Base-by-base conservation (phyloP, 2,329 filamentous ascomycete species). In the Teratosphaeria epicoccoides region DNA sequence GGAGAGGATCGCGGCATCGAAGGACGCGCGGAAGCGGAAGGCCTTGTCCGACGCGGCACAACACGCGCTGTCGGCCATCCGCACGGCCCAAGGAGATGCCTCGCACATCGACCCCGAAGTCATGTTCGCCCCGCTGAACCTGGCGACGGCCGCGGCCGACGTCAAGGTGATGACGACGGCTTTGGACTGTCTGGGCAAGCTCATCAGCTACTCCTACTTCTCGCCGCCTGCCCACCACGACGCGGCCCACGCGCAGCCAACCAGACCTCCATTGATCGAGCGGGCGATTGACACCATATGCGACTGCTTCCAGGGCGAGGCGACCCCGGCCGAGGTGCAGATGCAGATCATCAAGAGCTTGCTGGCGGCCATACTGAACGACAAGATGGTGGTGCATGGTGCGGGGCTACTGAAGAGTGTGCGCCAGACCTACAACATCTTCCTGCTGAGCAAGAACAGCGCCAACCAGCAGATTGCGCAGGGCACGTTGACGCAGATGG, bases 181-280 rank as follows among this genome's bases (percentile, higher is more conserved):
- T 6, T 81, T 98, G 64, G 93, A 98, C 71, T 97, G 91, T 71
- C 96, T 98, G 63, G 93, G 94, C 63, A 98, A 98, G 75, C 83
- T 98, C 57, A 97, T 97, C 67, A 96, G 91, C 63, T 98, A 95
- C 70, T 95, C 93, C 17, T 97, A 97, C 76, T 97, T 98, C 70
- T 91, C 91, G 47, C 81, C 88, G 1, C 63, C 57, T 45, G 22
- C 46, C 11, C 47, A 51, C n/a, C 47, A 52, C 2, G 17, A 47
- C 49, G 1, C 55, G 52, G 28, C 56, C 37, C 51, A 61, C 10
- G 55, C 50, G 9, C 55, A 59, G 26, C 53, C 50, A 29, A 56
- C 57, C 24, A 55, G 56, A 43, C 76, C 85, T 3, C 90, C 91
- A 14, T 76, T 98, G 59, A 98, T 98, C 66, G 94, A 98, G 72